These are phyloP conservation scores for Nothophytophthora sp. DNA, from an alignment of 352 stramenopile genomes.

Conservation along the genomic window DNA sequence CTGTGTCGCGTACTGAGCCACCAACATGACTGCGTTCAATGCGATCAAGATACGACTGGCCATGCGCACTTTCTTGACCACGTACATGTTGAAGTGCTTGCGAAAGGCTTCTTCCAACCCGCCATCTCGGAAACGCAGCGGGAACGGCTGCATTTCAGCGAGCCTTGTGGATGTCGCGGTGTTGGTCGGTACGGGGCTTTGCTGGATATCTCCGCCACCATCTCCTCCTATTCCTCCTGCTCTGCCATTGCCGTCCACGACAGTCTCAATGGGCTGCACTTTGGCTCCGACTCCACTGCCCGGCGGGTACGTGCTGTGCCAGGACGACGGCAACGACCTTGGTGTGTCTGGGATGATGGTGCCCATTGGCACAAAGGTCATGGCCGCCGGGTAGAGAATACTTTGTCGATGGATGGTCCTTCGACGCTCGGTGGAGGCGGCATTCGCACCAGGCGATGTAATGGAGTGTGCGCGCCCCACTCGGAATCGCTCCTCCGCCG, in stretches of 20 bases:
- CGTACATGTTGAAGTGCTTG: constrained; percentile 78
- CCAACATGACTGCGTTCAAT: constrained; percentile 49
- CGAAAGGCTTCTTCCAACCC: constrained; percentile 69
- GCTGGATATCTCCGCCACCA: background rate
- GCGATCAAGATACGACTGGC: constrained; percentile 49
- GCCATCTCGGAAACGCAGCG: constrained; percentile 56
- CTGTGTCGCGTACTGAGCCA: constrained; percentile 49
- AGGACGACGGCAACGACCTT: too few species aligned
- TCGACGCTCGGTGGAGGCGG: constrained; percentile 7
- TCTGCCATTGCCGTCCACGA: background rate
- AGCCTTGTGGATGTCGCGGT: constrained; percentile 17
- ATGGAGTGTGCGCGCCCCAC: background rate
- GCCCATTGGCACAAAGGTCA: constrained; percentile 44
- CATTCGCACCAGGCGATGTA: background rate
- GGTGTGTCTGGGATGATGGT: constrained; percentile 40
- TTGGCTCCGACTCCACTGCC: constrained; percentile 1
- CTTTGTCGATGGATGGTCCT: constrained; percentile 18
- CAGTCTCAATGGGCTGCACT: constrained; percentile 9
- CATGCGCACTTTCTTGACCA: constrained; percentile 62
- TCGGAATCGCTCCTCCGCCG: constrained; percentile 9
- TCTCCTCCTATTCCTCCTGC: background rate
- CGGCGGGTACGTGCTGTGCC: too few species aligned
- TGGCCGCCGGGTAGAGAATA: constrained; percentile 20
- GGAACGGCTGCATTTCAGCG: constrained; percentile 55
- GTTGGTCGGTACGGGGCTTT: background rate